Evolutionary conservation across 2,329 filamentous ascomycete genomes (phyloP).

Genomic region (Helicocarpus griseus): DNA sequence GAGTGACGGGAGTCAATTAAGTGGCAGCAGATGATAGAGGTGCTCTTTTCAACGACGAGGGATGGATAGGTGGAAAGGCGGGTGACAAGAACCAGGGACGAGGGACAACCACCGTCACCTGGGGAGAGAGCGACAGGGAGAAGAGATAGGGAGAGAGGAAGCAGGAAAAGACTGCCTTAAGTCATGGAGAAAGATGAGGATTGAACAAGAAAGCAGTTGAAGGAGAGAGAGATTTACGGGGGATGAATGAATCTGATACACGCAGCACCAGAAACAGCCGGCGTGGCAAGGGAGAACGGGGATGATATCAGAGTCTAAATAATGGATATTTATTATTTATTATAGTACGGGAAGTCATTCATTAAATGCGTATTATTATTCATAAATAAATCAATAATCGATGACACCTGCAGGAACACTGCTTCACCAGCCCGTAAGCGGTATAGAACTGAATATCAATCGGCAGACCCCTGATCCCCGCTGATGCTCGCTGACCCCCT

Average conservation of each 20-base stretch:
- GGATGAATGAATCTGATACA: conserved; percentile 1
- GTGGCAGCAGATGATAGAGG: not conserved
- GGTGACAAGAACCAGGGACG: not conserved
- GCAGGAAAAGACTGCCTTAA: not conserved
- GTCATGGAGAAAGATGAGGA: not conserved
- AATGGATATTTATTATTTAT: not conserved
- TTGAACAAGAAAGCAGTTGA: not conserved
- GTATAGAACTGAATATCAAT: not conserved
- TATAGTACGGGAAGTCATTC: too few species aligned
- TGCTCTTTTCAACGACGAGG: not conserved
- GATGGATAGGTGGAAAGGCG: not conserved
- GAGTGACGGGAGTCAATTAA: not conserved
- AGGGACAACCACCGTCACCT: too few species aligned
- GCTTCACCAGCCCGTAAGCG: not conserved
- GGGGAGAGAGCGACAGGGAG: not conserved
- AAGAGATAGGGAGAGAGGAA: conserved; percentile 3
- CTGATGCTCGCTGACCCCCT: not conserved
- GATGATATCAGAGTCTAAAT: not conserved
- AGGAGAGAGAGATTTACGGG: not conserved
- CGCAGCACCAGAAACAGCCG: not conserved
- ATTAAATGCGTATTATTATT: too few species aligned
- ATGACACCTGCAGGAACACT: not conserved
- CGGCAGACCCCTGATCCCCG: too few species aligned
- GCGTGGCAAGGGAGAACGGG: not conserved
- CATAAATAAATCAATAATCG: too few species aligned